Base-by-base conservation (phyloP, 257 asterid species). In the Solanum dulcamara region DNA sequence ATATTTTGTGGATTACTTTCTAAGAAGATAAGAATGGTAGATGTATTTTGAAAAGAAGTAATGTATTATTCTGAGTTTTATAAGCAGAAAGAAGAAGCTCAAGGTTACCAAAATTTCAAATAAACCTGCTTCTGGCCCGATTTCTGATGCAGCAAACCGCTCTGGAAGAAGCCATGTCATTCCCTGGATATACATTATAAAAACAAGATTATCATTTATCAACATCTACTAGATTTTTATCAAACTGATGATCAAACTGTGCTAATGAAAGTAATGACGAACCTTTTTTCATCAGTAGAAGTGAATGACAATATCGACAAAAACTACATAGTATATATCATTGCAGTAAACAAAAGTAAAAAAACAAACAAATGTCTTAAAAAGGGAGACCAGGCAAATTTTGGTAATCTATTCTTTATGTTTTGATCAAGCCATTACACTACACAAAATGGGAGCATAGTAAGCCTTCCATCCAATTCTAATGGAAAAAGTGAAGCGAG, bases 91-190 rank as follows among this genome's bases (percentile, higher is more conserved):
- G 89, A 91, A 91, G 93, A 94, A 93, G 94, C 87, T 44, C 92
- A 91, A 84, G 91, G 97, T 94, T 94, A 94, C 99, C 98, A 88
- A 96, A 95, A 88, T 89, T 90, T 91, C 93, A 97, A 97, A 93
- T 79, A 93, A 90, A 95, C 98, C 99, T 93, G 97, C 97, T 95
- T 97, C 99, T 86, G 98, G 98, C 72, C 97, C 99, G 50, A 95
- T 95, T 90, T 97, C 99, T 83, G 99, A 96, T 28, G 94, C 95
- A n/a, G 98, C 93, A 91, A 96, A 96, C 71, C 98, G 91, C 88
- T 96, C 99, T 0, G 99, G 99, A 80, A 96, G 98, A 89, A 96
- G 93, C 99, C 99, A 96, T 46, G 99, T 96, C 90, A 96, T 91
- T 81, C 99, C 99, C 99, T 96, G 93, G 33, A 82, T 50, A 84